phyloP scores from a whole-genome alignment of 345 rosid species.

The Rhodamnia argentea region DNA sequence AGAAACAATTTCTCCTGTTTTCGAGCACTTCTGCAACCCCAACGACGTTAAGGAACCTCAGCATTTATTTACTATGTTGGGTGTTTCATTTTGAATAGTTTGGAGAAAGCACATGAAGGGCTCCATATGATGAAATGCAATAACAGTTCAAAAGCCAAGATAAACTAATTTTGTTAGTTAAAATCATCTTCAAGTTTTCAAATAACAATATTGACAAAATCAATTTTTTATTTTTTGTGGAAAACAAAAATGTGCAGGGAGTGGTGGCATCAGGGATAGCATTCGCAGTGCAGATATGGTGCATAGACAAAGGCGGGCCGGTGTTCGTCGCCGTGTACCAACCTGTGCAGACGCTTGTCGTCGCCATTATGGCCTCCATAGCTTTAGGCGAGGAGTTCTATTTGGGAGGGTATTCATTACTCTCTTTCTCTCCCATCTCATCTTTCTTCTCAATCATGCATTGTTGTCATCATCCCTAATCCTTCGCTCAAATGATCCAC shows the following conservation, averaged over 20 bases:
- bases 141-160: neutral
- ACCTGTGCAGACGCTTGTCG: slow-evolving; percentile 94
- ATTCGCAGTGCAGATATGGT: slow-evolving; percentile 98
- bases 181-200: neutral
- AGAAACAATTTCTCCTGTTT: neutral
- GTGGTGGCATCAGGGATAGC: slow-evolving; percentile 98
- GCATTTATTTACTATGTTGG: neutral
- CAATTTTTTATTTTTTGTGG: neutral
- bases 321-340: slow-evolving; percentile 98
- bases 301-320: slow-evolving; percentile 98
- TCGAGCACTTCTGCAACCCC: neutral
- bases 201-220: neutral
- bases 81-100: neutral
- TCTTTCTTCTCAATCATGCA: neutral
- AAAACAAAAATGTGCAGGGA: slow-evolving; percentile 39
- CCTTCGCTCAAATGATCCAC: neutral
- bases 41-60: neutral
- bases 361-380: slow-evolving; percentile 89
- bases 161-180: neutral
- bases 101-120: neutral
- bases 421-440: neutral
- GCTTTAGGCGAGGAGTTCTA: slow-evolving; percentile 90
- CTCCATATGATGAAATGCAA: neutral
- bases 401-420: slow-evolving; percentile 68
- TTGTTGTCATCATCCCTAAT: neutral